Evolutionary conservation across 495 filamentous ascomycete genomes (phyloP).

Genomic region (Hypoxylon perforatum): DNA sequence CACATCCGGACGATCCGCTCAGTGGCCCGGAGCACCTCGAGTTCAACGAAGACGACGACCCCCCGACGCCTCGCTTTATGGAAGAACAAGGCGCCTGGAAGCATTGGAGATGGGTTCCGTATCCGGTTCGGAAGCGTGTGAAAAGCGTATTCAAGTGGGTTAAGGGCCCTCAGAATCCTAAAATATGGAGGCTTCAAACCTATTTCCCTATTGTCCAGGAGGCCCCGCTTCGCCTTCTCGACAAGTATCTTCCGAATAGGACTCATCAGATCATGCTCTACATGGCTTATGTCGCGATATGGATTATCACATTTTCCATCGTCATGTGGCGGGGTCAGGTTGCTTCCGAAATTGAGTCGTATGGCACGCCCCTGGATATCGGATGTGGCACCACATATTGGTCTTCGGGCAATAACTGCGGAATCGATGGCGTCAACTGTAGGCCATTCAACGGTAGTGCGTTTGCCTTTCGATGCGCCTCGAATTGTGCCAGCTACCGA

Average conservation of each 20-base stretch:
- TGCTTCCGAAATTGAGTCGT: constrained; percentile 73
- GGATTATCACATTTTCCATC: constrained; percentile 77
- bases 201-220: constrained; percentile 76
- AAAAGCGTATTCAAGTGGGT: constrained; percentile 69
- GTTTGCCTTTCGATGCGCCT: constrained; percentile 82
- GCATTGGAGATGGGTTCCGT: constrained; percentile 60
- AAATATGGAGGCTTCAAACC: constrained; percentile 72
- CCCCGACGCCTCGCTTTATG: constrained; percentile 53
- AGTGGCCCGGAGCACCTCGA: constrained; percentile 31
- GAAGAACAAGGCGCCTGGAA: constrained; percentile 49
- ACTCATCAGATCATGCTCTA: constrained; percentile 69
- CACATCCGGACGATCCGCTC: constrained; percentile 39
- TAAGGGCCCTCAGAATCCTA: constrained; percentile 75
- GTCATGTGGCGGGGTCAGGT: constrained; percentile 72
- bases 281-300: constrained; percentile 70
- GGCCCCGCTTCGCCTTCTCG: constrained; percentile 71
- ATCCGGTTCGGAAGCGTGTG: constrained; percentile 54
- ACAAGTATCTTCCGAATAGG: constrained; percentile 70
- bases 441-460: constrained; percentile 78
- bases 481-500: constrained; percentile 73
- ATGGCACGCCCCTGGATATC: constrained; percentile 72
- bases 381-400: constrained; percentile 75
- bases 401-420: constrained; percentile 77
- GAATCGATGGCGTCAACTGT: constrained; percentile 81
- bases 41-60: constrained; percentile 39